These are phyloP conservation scores for Candida fluviatilis DNA, from an alignment of 805 yeast genomes.

Conservation along the genomic window DNA sequence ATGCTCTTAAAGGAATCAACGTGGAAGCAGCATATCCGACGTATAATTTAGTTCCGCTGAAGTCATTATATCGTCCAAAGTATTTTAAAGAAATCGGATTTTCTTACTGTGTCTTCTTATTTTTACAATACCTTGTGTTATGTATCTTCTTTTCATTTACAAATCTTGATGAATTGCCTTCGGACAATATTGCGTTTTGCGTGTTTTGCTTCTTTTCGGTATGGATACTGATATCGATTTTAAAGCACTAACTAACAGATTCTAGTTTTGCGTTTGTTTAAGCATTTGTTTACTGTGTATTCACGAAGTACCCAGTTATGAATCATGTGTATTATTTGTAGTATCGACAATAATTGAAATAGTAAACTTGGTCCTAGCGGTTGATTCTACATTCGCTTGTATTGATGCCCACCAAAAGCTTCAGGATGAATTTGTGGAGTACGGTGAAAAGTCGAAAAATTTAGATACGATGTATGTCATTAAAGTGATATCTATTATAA, in stretches of 20 bases:
- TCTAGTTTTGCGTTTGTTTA: conserved; percentile 4
- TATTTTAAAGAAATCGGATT: too few relatives aligned
- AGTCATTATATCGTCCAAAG: too few relatives aligned
- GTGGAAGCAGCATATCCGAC: too few relatives aligned
- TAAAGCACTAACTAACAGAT: background rate
- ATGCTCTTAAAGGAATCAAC: background rate
- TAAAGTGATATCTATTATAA: conserved; percentile 15
- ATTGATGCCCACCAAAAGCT: conserved; percentile 21
- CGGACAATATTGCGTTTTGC: conserved; percentile 17
- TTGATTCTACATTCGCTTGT: conserved; percentile 5
- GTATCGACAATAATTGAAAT: background rate
- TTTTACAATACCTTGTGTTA: conserved; percentile 25
- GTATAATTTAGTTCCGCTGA: too few relatives aligned
- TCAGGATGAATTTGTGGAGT: conserved; percentile 19
- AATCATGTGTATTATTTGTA: background rate
- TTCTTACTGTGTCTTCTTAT: conserved; percentile 20
- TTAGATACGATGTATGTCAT: conserved; percentile 28
- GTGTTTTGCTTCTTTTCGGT: conserved; percentile 20
- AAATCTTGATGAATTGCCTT: conserved; percentile 28
- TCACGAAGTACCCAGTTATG: background rate
- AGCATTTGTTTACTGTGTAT: background rate
- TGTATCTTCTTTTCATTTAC: conserved; percentile 33
- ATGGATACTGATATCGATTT: conserved; percentile 5
- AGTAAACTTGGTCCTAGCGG: background rate
- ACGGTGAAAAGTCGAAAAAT: conserved; percentile 10